Evolutionary conservation across 805 yeast genomes (phyloP), one percentile per base, ranked within the genome.

Genomic region (Blastobotrys americana): DNA sequence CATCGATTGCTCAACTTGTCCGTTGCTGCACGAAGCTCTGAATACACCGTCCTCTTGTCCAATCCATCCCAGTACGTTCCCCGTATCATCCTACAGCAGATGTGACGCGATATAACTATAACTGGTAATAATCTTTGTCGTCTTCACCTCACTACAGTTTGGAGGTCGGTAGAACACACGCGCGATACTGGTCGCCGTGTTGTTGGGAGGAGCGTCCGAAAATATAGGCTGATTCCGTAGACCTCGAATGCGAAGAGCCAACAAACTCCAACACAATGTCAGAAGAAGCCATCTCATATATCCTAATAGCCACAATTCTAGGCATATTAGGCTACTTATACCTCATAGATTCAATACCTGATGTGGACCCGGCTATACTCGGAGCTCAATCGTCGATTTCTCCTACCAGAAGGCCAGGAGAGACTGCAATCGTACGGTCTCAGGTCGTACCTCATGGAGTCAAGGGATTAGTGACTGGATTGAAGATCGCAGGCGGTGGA

Each of bases 381-480:
- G 34, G 46, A 16, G 53, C 77, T 53, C 96, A 88, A 61, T 74
- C 94, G 1, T 70, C 78, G 17, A 63, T 82, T 27, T 75, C 82
- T 2, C 65, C 79, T 4, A 80, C 85, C 1, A 69, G 95, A n/a
- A 68, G 72, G 36, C 68, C 70, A 3, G 70, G 74, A 41, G 95
- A 88, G 59, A 76, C 89, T 13, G 89, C 95, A 0, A 68, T 84
- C 8, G 80, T 84, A 61, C 73, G 93, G 50, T 82, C 87, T 41
- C 77, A 78, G 38, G 78, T 82, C 52, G 77, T 84, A 25, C 93
- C 89, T 18, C 79, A 77, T 57, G 84, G 86, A 3, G 59, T 25
- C 31, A 25, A 76, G 47, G 82, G 84, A 0, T 68, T 88, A 45
- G 70, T 81, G 18, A 73, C 84, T 2, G 94, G 94, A 0, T 64